Evolutionary conservation across 163 green algal species (phyloP).

Genomic region (Chlamydomonas reinhardtii): DNA sequence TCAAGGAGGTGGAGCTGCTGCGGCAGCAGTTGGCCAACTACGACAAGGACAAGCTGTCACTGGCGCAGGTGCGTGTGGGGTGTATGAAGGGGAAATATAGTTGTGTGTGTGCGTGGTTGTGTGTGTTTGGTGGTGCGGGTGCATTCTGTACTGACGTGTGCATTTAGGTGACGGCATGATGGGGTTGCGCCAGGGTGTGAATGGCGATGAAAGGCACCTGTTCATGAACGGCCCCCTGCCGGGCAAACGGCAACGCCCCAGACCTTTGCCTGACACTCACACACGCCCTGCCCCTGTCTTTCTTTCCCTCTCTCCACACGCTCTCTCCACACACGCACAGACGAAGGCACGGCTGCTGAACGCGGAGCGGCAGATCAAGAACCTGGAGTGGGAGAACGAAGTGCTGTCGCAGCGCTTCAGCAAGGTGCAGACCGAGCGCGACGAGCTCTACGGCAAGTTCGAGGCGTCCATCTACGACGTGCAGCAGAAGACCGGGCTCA

Average conservation of each 20-base stretch:
- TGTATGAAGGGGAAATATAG: too few relatives aligned
- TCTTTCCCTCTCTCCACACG: not conserved
- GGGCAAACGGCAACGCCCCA: too few relatives aligned
- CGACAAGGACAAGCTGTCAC: slow-evolving; percentile 86
- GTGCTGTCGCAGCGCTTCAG: slow-evolving; percentile 70
- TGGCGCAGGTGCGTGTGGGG: slow-evolving; percentile 54
- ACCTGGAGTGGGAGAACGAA: slow-evolving; percentile 91
- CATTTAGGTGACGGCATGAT: too few relatives aligned
- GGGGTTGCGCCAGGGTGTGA: too few relatives aligned
- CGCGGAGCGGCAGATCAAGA: slow-evolving; percentile 84
- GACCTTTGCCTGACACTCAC: too few relatives aligned
- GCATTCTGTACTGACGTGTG: too few relatives aligned
- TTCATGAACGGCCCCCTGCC: too few relatives aligned
- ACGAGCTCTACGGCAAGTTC: slow-evolving; percentile 83
- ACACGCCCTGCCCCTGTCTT: too few relatives aligned
- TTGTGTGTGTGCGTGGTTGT: not conserved
- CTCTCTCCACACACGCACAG: not conserved
- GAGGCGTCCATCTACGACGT: slow-evolving; percentile 83
- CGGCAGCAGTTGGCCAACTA: slow-evolving; percentile 78
- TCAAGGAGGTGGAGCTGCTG: slow-evolving; percentile 85
- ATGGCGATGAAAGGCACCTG: too few relatives aligned
- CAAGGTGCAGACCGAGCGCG: slow-evolving; percentile 78
- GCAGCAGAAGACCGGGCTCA: slow-evolving; percentile 85
- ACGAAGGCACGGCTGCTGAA: slow-evolving; percentile 67
- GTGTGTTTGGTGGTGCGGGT: too few relatives aligned